Evolutionary conservation across 1,284 basidiomycete genomes (phyloP).

Genomic region (Ustilago esculenta): DNA sequence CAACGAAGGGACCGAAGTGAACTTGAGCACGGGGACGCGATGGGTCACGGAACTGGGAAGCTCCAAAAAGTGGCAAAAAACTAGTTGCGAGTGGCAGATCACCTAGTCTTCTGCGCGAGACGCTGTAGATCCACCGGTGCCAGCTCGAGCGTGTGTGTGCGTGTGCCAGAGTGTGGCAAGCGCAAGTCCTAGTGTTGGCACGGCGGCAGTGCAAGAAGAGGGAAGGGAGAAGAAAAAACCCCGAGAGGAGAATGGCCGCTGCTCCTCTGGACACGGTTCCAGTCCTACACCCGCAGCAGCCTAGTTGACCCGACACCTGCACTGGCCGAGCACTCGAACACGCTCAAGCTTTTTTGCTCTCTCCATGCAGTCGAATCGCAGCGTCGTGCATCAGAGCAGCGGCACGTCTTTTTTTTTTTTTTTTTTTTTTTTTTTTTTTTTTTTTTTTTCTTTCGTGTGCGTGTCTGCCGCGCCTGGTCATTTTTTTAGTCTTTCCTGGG

Average conservation of each 20-base stretch:
- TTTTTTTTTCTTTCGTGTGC: not conserved
- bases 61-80: too few relatives aligned
- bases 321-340: not conserved
- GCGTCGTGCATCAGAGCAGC: slow-evolving; percentile 5
- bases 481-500: slow-evolving; percentile 5
- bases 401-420: slow-evolving; percentile 2
- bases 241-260: too few relatives aligned
- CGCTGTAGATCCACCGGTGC: too few relatives aligned
- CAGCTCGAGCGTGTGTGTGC: not conserved
- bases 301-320: not conserved
- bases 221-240: not conserved
- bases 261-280: too few relatives aligned
- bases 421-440: not conserved
- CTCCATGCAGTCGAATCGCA: not conserved
- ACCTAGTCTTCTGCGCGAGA: too few relatives aligned
- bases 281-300: too few relatives aligned
- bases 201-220: not conserved
- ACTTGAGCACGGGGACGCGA: too few relatives aligned
- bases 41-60: too few relatives aligned
- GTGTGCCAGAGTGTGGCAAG: not conserved
- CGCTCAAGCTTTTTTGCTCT: not conserved
- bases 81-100: not conserved
- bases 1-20: too few relatives aligned
- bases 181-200: not conserved
- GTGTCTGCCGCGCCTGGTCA: not conserved